A percentile compares a stretch with the other conserved stretches of the same genome.
These are phyloP conservation scores for Leucocoprinus leucothites DNA, from an alignment of 768 basidiomycete genomes.

Conservation along the genomic window DNA sequence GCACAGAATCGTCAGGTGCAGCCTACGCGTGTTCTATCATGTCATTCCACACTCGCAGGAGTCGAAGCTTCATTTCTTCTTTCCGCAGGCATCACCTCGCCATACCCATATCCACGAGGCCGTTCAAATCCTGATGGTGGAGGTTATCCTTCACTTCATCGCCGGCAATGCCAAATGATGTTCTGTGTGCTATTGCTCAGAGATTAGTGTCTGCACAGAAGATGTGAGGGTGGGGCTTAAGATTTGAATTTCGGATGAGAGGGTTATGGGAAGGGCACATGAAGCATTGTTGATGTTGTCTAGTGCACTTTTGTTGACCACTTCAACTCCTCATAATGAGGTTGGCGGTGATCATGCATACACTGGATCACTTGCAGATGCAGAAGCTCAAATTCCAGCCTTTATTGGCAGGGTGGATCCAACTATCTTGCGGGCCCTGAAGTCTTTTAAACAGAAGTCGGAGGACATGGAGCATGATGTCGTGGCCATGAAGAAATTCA, in stretches of 20 bases:
- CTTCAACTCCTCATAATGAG: neutral
- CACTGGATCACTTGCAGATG: conserved; percentile 25
- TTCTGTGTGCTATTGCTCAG: conserved; percentile 51
- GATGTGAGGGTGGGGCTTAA: conserved; percentile 82
- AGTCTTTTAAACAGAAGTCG: conserved; percentile 54
- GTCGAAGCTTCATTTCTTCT: conserved; percentile 38
- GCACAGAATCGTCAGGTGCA: conserved; percentile 55
- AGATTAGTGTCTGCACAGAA: conserved; percentile 71
- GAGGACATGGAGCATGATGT: conserved; percentile 81
- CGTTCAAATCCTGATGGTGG: no score
- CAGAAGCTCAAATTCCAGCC: conserved; percentile 47
- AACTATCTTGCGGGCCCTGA: conserved; percentile 42
- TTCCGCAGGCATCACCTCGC: conserved; percentile 11
- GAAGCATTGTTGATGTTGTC: conserved; percentile 63
- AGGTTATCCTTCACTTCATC: neutral
- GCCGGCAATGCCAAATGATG: conserved; percentile 22
- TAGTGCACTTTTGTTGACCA: conserved; percentile 34
- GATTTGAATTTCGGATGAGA: conserved; percentile 73
- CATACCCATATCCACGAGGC: neutral
- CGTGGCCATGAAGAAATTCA: conserved; percentile 56
- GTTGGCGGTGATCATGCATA: conserved; percentile 11
- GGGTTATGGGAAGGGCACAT: conserved; percentile 60
- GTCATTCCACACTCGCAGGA: conserved; percentile 61
- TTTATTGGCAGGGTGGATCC: conserved; percentile 57
- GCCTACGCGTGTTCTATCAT: conserved; percentile 66